Conservation (phyloP, 805 yeast species). For the Starmerella stigmatis region DNA sequence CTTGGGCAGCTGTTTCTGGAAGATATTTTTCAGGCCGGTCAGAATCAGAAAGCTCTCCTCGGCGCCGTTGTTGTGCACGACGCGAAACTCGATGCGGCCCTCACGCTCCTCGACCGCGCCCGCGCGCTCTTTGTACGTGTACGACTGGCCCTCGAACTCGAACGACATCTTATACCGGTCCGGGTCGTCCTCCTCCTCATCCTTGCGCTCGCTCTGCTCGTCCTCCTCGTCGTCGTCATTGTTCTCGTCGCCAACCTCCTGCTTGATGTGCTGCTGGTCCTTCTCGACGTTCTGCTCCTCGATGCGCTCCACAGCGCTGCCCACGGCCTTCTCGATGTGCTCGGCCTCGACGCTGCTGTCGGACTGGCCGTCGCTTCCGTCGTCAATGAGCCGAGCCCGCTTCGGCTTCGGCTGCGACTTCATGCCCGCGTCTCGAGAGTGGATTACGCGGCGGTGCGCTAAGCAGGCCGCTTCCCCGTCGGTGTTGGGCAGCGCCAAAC, state of each 20-base stretch:
- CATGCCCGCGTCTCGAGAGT: slow-evolving; percentile 1
- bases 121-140: slow-evolving; percentile 82
- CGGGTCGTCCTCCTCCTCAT: slow-evolving; percentile 26
- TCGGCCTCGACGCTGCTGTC: slow-evolving; percentile 22
- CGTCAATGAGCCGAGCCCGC: slow-evolving; percentile 21
- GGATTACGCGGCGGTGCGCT: slow-evolving; percentile 1
- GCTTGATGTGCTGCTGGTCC: slow-evolving; percentile 17
- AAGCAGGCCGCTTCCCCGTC: too few relatives aligned
- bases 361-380: slow-evolving; percentile 18
- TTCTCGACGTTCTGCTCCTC: slow-evolving; percentile 26
- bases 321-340: slow-evolving; percentile 25
- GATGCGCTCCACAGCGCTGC: slow-evolving; percentile 27
- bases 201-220: slow-evolving; percentile 22
- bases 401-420: slow-evolving; percentile 18
- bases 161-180: slow-evolving; percentile 38
- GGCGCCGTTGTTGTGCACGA: slow-evolving; percentile 88
- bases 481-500: background rate
- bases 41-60: slow-evolving; percentile 79
- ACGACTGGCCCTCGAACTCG: slow-evolving; percentile 64
- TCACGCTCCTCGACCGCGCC: slow-evolving; percentile 90
- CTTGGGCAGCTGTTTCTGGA: slow-evolving; percentile 94
- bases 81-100: slow-evolving; percentile 88
- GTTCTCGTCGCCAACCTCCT: slow-evolving; percentile 21
- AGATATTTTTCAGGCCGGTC: slow-evolving; percentile 90
- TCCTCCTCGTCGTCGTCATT: slow-evolving; percentile 24